A percentile compares a stretch with the other conserved stretches of the same genome.
Conservation (phyloP, 345 rosid genomes). For the Populus alba region DNA sequence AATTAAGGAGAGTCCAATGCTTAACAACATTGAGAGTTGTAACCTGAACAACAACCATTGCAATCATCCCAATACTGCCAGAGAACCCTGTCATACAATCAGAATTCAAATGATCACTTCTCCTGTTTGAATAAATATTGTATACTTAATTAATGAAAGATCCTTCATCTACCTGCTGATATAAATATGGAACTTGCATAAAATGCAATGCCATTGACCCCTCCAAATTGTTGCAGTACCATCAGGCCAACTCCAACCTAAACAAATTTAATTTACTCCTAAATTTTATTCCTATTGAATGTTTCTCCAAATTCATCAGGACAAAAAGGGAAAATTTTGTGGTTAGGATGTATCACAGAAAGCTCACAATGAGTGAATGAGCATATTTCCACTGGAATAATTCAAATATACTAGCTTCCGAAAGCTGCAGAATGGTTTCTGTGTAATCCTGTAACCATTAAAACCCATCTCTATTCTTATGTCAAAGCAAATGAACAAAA, state of each 20-base stretch:
- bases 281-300: neutral
- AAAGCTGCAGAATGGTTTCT: constrained; percentile 27
- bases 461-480: neutral
- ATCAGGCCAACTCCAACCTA: constrained; percentile 74
- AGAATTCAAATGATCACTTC: neutral
- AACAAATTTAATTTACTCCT: neutral
- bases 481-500: neutral
- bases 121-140: neutral
- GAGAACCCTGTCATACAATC: constrained; percentile 55
- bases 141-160: neutral
- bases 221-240: constrained; percentile 82
- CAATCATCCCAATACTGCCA: constrained; percentile 60
- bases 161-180: constrained; percentile 38
- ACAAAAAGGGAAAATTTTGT: neutral
- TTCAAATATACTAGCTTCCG: constrained; percentile 33
- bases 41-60: constrained; percentile 82
- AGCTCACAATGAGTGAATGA: constrained; percentile 36
- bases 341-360: constrained; percentile 4
- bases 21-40: neutral
- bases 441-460: constrained; percentile 33
- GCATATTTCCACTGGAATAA: constrained; percentile 45
- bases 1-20: neutral
- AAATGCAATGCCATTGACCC: constrained; percentile 45
- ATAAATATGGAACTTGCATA: constrained; percentile 41
- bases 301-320: neutral